Base-by-base conservation (phyloP, 768 basidiomycete genomes). In the Boletus sensibilis region DNA sequence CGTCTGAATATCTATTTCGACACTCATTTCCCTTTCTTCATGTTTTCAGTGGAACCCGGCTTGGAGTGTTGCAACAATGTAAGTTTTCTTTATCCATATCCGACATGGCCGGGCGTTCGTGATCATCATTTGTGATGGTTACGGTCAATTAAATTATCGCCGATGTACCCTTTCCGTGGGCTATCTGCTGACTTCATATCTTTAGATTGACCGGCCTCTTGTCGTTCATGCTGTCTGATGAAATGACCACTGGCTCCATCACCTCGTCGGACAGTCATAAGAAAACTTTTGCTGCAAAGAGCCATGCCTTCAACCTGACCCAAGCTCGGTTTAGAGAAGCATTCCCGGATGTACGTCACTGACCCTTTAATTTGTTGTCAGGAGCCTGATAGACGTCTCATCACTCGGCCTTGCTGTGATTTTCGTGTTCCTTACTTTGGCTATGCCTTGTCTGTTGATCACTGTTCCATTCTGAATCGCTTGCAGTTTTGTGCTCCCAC, bases 11-110 rank as follows among this genome's bases (percentile, higher is more conserved):
- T 41, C n/a, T 20, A 1, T 20, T 25, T 33, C 50, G 38, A 4
- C 23, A 7, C 55, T 63, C 18, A 70, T 31, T 6, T 38, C 9
- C 13, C 8, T 33, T 46, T 25, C 13, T 38, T 46, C 1, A 0
- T n/a, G 10, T 55, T 45, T 44, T 6, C 57, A 93, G 90, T 94
- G 93, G 94, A 94, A 94, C 71, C 94, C 94, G 7, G 91, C 93
- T 2, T 96, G 94, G 94, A 92, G 90, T 65, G 92, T 95, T 12
- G 88, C 91, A 21, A 96, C 94, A 13, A 96, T 96, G 91, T 92
- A 70, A 71, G 90, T 79, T 40, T 8, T 25, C 25, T 53, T 57
- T 41, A 40, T 56, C 46, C 16, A 44, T 50, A 16, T 39, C 13
- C 25, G 56, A 31, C 11, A 5, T 56, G 41, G 49, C 41, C 53